These are phyloP conservation scores for Trichoderma gracile DNA, from an alignment of 2,329 filamentous ascomycete genomes.

Conservation along the genomic window DNA sequence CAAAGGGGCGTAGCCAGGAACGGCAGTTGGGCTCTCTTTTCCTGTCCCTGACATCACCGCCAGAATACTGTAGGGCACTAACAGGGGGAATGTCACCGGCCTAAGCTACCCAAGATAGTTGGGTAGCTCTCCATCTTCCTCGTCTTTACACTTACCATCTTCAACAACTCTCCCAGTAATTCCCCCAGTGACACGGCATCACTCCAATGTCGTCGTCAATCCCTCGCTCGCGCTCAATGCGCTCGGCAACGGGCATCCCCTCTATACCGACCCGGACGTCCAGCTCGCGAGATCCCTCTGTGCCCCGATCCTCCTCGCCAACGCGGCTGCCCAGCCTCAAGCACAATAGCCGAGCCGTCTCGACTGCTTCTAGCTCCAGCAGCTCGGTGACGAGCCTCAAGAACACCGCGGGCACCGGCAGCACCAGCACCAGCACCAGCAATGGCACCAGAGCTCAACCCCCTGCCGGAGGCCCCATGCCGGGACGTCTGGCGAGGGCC, in stretches of 20 bases:
- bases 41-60: slow-evolving; percentile 20
- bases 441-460: not conserved
- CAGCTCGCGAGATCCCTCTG: slow-evolving; percentile 29
- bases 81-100: slow-evolving; percentile 9
- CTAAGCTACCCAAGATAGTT: too few species aligned
- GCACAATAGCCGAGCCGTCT: slow-evolving; percentile 41
- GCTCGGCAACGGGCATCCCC: slow-evolving; percentile 33
- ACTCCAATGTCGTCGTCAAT: slow-evolving; percentile 27
- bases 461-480: slow-evolving; percentile 19
- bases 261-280: slow-evolving; percentile 32
- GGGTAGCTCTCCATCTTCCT: not conserved
- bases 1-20: slow-evolving; percentile 23
- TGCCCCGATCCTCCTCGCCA: slow-evolving; percentile 46
- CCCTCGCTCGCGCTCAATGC: slow-evolving; percentile 51
- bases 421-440: not conserved
- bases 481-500: slow-evolving; percentile 19
- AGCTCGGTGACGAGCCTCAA: slow-evolving; percentile 21
- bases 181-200: not conserved
- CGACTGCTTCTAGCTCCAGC: slow-evolving; percentile 32
- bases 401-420: slow-evolving; percentile 27
- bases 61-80: slow-evolving; percentile 6
- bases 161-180: not conserved
- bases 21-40: slow-evolving; percentile 21
- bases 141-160: not conserved
- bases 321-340: slow-evolving; percentile 52